Conservation (phyloP, 345 rosid genomes). For the Cochlearia excelsa region DNA sequence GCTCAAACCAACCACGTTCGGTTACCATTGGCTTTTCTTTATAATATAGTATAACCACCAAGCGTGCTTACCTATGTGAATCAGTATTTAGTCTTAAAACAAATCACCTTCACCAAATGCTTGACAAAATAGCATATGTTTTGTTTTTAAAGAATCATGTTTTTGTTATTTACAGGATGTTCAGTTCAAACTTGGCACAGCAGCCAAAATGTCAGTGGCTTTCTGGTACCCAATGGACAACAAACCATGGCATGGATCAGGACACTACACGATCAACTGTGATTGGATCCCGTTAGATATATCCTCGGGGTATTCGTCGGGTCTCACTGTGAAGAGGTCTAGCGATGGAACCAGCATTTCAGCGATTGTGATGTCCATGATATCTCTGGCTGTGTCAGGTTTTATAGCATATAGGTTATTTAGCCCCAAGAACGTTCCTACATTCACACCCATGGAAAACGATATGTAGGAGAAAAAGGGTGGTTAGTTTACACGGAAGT, state of each 20-base stretch:
- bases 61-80: conserved; percentile 11
- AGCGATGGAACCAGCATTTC: conserved; percentile 52
- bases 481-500: conserved; percentile 20
- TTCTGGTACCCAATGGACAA: conserved; percentile 90
- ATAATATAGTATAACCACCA: neutral
- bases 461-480: conserved; percentile 33
- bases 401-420: conserved; percentile 56
- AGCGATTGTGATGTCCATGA: conserved; percentile 59
- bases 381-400: conserved; percentile 56
- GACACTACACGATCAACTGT: conserved; percentile 80
- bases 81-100: conserved; percentile 1
- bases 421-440: conserved; percentile 33
- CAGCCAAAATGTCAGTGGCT: conserved; percentile 76
- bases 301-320: conserved; percentile 40
- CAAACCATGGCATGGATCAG: conserved; percentile 82
- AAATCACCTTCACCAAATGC: neutral
- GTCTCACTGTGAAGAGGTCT: conserved; percentile 41
- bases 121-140: neutral
- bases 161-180: conserved; percentile 56
- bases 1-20: conserved; percentile 4
- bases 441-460: conserved; percentile 49
- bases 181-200: conserved; percentile 70
- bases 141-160: neutral
- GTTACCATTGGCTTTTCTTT: neutral
- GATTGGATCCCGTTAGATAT: conserved; percentile 77